Conservation (phyloP, 495 filamentous ascomycete species). For the Hypomontagnella submonticulosa region DNA sequence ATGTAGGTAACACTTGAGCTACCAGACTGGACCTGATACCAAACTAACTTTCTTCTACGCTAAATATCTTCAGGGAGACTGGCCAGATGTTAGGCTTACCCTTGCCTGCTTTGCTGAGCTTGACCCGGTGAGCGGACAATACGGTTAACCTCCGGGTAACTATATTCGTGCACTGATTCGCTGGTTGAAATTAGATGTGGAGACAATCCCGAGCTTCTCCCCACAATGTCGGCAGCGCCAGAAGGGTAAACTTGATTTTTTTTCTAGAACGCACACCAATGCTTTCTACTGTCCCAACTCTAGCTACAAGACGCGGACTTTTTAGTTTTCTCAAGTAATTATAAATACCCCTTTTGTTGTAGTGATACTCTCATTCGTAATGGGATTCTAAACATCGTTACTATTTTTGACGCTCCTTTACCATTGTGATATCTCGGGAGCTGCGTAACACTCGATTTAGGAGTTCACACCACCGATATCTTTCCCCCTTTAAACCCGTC, state of each 20-base stretch:
- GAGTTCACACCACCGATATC: slow-evolving; percentile 12
- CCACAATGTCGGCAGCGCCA: slow-evolving; percentile 6
- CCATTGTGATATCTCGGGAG: neutral
- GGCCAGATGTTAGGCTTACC: neutral
- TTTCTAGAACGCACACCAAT: slow-evolving; percentile 13
- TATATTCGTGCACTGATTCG: slow-evolving; percentile 17
- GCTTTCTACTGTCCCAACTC: neutral
- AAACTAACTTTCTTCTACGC: too few species aligned
- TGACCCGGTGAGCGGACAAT: neutral
- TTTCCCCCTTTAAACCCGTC: slow-evolving; percentile 8
- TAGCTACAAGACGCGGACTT: too few species aligned
- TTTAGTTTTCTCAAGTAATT: neutral
- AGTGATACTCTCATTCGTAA: slow-evolving; percentile 20
- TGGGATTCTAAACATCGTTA: slow-evolving; percentile 16
- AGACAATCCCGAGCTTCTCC: slow-evolving; percentile 19
- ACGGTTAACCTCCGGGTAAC: slow-evolving; percentile 17
- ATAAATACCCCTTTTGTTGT: slow-evolving; percentile 6
- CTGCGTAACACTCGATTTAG: neutral
- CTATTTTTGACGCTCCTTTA: neutral
- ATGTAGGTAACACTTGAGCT: too few species aligned
- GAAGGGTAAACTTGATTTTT: slow-evolving; percentile 26
- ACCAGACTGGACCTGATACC: too few species aligned
- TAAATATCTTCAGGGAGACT: slow-evolving; percentile 1
- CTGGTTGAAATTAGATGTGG: slow-evolving; percentile 37
- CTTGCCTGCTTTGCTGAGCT: too few species aligned